Conservation (phyloP, 352 stramenopile species). For the Peronospora tabacina region DNA sequence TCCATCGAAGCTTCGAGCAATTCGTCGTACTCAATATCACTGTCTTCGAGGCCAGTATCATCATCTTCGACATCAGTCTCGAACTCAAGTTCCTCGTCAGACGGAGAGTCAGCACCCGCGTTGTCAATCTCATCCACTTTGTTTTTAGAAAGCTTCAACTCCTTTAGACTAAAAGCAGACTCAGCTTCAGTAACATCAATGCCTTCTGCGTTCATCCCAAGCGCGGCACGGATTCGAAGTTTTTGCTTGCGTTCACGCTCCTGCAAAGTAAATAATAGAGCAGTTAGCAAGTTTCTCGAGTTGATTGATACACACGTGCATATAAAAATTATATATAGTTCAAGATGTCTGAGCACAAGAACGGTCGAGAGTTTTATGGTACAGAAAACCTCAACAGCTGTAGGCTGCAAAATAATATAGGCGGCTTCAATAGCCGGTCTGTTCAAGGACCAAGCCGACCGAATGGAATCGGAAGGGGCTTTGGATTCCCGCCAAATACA, state of each 20-base stretch:
- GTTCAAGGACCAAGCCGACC: constrained; percentile 87
- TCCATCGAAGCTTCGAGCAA: constrained; percentile 80
- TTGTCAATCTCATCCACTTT: constrained; percentile 80
- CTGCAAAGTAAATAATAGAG: constrained; percentile 23
- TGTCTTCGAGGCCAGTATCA: constrained; percentile 32
- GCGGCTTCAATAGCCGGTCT: constrained; percentile 89
- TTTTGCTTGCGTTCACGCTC: constrained; percentile 84
- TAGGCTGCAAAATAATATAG: constrained; percentile 83
- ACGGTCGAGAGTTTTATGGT: constrained; percentile 76
- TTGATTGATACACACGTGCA: background rate
- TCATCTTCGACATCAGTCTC: constrained; percentile 34
- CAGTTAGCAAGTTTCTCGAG: constrained; percentile 7
- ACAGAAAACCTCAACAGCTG: constrained; percentile 78
- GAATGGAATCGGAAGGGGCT: constrained; percentile 75
- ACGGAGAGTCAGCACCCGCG: constrained; percentile 32
- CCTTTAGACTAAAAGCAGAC: constrained; percentile 72
- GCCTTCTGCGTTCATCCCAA: constrained; percentile 79
- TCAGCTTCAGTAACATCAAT: constrained; percentile 78
- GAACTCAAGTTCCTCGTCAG: constrained; percentile 37
- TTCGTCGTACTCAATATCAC: constrained; percentile 74
- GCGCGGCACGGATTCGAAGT: constrained; percentile 62
- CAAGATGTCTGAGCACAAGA: constrained; percentile 85
- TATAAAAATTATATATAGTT: constrained; percentile 18
- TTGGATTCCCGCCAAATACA: constrained; percentile 69
- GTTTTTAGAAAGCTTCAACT: constrained; percentile 65